Conservation (phyloP, 371 early-diverging fungal species). For the Lichtheimia ornata region DNA sequence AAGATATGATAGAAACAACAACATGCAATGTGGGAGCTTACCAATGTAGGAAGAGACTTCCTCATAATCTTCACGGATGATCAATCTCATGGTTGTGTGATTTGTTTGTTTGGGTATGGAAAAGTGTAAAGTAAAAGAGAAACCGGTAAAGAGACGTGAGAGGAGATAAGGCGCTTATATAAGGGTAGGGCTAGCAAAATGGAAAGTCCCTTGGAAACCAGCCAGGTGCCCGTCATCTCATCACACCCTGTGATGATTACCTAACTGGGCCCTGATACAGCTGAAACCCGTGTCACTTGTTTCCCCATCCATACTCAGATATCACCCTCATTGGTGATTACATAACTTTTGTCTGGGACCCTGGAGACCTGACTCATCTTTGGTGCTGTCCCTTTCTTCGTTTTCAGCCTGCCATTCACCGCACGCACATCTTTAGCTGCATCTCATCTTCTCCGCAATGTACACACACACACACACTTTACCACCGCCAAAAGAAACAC, state of each 20-base stretch:
- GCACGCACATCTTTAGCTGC: too few species aligned
- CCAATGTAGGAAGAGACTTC: constrained; percentile 65
- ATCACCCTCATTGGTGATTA: not conserved
- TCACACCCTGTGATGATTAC: not conserved
- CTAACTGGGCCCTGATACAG: constrained; percentile 4
- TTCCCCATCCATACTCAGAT: not conserved
- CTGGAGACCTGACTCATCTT: constrained; percentile 3
- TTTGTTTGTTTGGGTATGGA: constrained; percentile 10
- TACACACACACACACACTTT: too few species aligned
- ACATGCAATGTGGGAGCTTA: constrained; percentile 25
- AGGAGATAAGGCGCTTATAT: not conserved
- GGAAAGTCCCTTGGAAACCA: too few species aligned
- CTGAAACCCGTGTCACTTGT: constrained; percentile 1
- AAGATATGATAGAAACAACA: too few species aligned
- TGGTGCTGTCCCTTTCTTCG: not conserved
- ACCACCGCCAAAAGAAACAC: too few species aligned
- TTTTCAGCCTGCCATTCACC: too few species aligned
- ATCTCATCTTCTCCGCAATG: too few species aligned
- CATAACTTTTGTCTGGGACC: constrained; percentile 1
- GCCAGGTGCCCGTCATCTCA: too few species aligned
- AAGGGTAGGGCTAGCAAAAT: not conserved
- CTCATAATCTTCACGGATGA: constrained; percentile 68
- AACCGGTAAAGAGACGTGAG: constrained; percentile 4
- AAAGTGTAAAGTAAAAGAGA: constrained; percentile 12
- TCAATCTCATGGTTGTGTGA: constrained; percentile 58